These are phyloP conservation scores for Sporopachydermia lactativora DNA, from an alignment of 805 yeast species.

Conservation along the genomic window DNA sequence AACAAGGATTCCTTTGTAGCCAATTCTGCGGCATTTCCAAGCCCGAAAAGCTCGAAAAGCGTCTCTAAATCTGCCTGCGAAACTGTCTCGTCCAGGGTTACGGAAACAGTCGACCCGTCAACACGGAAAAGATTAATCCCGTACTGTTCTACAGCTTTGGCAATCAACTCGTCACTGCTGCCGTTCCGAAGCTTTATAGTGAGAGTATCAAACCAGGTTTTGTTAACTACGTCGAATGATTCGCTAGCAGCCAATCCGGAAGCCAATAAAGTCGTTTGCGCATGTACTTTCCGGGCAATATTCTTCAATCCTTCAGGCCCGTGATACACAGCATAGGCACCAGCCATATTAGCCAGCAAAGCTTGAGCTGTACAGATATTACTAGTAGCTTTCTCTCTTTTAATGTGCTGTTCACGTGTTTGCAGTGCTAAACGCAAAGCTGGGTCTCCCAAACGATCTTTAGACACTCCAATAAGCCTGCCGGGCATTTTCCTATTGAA, in stretches of 20 bases:
- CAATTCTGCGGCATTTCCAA: constrained; percentile 29
- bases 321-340: constrained; percentile 92
- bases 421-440: constrained; percentile 90
- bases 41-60: constrained; percentile 49
- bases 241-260: constrained; percentile 27
- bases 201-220: constrained; percentile 77
- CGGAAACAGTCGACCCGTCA: constrained; percentile 42
- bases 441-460: constrained; percentile 80
- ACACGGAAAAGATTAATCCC: constrained; percentile 70
- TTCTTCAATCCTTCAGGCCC: constrained; percentile 76
- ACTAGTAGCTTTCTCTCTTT: constrained; percentile 94
- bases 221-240: constrained; percentile 38
- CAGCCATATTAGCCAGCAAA: constrained; percentile 84
- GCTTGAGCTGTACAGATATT: constrained; percentile 99
- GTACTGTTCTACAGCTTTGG: constrained; percentile 40
- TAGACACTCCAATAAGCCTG: constrained; percentile 83
- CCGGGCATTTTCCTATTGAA: constrained; percentile 93
- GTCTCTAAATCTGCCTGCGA: constrained; percentile 42
- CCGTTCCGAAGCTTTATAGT: constrained; percentile 41
- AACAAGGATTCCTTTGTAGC: constrained; percentile 38
- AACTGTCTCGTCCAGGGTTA: constrained; percentile 89
- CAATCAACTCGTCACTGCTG: constrained; percentile 35
- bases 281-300: constrained; percentile 68
- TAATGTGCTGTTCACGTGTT: constrained; percentile 96
- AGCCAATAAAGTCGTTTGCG: constrained; percentile 63